Base-by-base conservation (phyloP, 257 asterid genomes). In the Striga asiatica region DNA sequence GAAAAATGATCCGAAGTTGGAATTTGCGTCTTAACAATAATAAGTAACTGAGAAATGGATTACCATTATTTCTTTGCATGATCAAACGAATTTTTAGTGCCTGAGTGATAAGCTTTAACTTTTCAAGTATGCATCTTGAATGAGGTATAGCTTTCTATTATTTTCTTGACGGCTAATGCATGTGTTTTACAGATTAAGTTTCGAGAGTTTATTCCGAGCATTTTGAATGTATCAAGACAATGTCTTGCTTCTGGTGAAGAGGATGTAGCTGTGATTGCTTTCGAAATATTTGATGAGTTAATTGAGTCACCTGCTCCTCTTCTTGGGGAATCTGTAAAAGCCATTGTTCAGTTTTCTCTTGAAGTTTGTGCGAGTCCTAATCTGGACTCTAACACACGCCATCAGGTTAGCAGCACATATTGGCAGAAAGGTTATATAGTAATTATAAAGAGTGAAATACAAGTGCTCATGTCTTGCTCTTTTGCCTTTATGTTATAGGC, bases 291-390 rank as follows among this genome's bases (percentile, higher is more conserved):
- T 82, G 99, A 92, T 60, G 99, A 92, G 81, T 77, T 92, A 60
- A 92, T 92, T 8, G 99, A 92, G 87, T 92, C 97, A 54, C 99
- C 99, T 58, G 97, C 95, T 49, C 99, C 97, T 51, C 84, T 92
- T 69, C 95, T 92, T 63, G 99, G 99, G 60, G 97, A 92, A 32
- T 92, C 99, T 35, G 94, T 92, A 23, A 92, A 81, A 74, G 70
- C 95, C 58, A 92, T 92, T 47, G 95, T 92, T 66, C 99, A 88
- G 31, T 88, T 92, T 70, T 82, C 99, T 57, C 97, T 92, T 59
- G 99, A 88, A 75, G 96, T 91, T 72, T 87, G 95, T 74, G 74
- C 96, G 34, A 87, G 87, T 70, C 66, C 85, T 51, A 84, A 65
- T 68, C 77, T 91, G 68, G 96, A 86, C 58, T 45, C 94, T 22